Base-by-base conservation (phyloP, 495 filamentous ascomycete genomes). In the Penicillium bialowiezense region DNA sequence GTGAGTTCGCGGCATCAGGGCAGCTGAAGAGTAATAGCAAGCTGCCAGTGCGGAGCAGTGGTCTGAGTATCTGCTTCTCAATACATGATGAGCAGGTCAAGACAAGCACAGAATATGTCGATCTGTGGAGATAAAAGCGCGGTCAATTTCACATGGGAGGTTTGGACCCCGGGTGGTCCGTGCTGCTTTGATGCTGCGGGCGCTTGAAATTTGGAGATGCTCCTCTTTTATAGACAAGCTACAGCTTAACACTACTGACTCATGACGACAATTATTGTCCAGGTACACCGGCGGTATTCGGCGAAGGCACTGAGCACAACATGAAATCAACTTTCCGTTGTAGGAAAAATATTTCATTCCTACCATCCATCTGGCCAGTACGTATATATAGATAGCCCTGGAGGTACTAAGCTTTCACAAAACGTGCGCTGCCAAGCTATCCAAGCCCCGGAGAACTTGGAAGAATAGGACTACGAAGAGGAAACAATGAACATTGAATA, bases 61-160 rank as follows among this genome's bases (percentile, higher is more conserved):
- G n/a, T 29, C 21, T 42, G 31, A 18, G 36, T 28, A 20, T 32
- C 28, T 18, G 12, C 7, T 15, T 21, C 14, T 38, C 20, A 34
- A 44, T 35, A 2, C 19, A 24, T 18, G 13, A n/a, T 35, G 43
- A n/a, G 10, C 13, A 36, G n/a, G 1, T 32, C 13, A 15, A 29
- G 35, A 48, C 35, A 19, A 15, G 29, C 38, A 12, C 26, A 40
- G n/a, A 32, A 24, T 32, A 35, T 48, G 45, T 48, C 45, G 45
- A 48, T 48, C 45, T 40, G 45, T 40, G 45, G 45, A 18, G 45
- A 48, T 45, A 45, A 26, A 48, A 35, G 29, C 31, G 26, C 35
- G 32, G 33, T 45, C 34, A 35, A 40, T 21, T 39, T 32, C 35
- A 31, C 23, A 8, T 26, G 36, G 23, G 37, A 17, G 35, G 45